Conservation (phyloP, 2,329 filamentous ascomycete genomes). For the Aureobasidium sp. region DNA sequence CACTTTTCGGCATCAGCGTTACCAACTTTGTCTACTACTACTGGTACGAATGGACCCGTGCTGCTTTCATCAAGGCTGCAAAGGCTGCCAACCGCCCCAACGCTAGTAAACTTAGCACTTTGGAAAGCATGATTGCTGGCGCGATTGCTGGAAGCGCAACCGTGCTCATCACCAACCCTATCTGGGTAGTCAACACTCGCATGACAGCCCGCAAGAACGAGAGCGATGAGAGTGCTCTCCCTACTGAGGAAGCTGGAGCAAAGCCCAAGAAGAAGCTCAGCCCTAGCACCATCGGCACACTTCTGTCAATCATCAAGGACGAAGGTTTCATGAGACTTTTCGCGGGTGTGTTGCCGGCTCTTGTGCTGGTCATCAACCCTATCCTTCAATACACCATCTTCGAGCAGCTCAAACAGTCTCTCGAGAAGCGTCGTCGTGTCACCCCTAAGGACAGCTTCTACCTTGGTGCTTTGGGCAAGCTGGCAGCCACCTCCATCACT, state of each 20-base stretch:
- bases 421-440: slow-evolving; percentile 71
- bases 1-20: slow-evolving; percentile 93
- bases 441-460: slow-evolving; percentile 85
- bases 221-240: slow-evolving; percentile 32
- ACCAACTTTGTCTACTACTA: slow-evolving; percentile 99
- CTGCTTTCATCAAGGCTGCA: slow-evolving; percentile 43
- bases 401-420: slow-evolving; percentile 88
- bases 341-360: slow-evolving; percentile 81
- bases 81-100: slow-evolving; percentile 13
- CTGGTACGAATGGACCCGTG: slow-evolving; percentile 95
- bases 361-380: slow-evolving; percentile 94
- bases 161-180: slow-evolving; percentile 93
- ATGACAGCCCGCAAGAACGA: slow-evolving; percentile 85
- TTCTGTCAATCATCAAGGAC: slow-evolving; percentile 70
- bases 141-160: slow-evolving; percentile 90
- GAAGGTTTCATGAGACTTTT: slow-evolving; percentile 85
- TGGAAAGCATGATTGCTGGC: slow-evolving; percentile 92
- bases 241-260: slow-evolving; percentile 22
- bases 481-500: slow-evolving; percentile 86
- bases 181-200: slow-evolving; percentile 98
- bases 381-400: slow-evolving; percentile 98
- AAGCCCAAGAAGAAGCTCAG: slow-evolving; percentile 43
- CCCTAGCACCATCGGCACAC: slow-evolving; percentile 71
- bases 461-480: slow-evolving; percentile 85
- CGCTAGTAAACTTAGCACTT: slow-evolving; percentile 62